Evolutionary conservation across 192 early-diverging fungal species (phyloP), one percentile per base, ranked within the genome.

Genomic region (Backusella liffmaniae): DNA sequence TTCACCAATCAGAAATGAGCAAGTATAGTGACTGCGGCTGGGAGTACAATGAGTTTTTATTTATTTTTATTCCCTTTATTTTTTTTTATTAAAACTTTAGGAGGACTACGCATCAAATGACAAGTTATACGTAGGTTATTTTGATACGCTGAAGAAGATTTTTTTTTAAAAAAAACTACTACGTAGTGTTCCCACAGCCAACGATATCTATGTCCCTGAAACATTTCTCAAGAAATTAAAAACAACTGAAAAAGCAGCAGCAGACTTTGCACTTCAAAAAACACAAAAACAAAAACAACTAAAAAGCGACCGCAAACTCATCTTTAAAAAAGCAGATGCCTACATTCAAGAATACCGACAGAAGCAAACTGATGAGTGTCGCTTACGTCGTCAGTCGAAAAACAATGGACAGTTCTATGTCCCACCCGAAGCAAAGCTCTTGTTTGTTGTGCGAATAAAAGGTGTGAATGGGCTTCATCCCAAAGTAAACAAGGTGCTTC

Each of bases 391-490:
- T 83, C 90, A 93, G 87, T 96, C 98, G 83, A 95, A 94, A 87
- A 88, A 90, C 80, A 73, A 84, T 67, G 95, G 95, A 70, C 91
- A 90, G 86, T 97, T 94, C 89, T 98, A 95, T 88, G 96, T 99
- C 42, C 90, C 96, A 59, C 91, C 94, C 67, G 92, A 99, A 89
- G 88, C 96, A 84, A 96, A 98, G 88, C 92, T 99, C 56, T 93
- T 94, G 75, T 98, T 99, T 79, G 96, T 99, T 67, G 88, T 99
- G 86, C 95, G 98, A 86, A 95, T 98, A 89, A 98, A 98, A 93
- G 97, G 96, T 95, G 96, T 99, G 91, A 98, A 97, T 91, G 94
- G 97, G 88, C 92, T 99, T 73, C 88, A 96, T 53, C 98, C 98
- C 82, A 99, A 99, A 91, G 94, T 96, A 75, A 91, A 95, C 84